Base-by-base conservation (phyloP, 495 filamentous ascomycete species). In the Aspergillus coremiiformis region DNA sequence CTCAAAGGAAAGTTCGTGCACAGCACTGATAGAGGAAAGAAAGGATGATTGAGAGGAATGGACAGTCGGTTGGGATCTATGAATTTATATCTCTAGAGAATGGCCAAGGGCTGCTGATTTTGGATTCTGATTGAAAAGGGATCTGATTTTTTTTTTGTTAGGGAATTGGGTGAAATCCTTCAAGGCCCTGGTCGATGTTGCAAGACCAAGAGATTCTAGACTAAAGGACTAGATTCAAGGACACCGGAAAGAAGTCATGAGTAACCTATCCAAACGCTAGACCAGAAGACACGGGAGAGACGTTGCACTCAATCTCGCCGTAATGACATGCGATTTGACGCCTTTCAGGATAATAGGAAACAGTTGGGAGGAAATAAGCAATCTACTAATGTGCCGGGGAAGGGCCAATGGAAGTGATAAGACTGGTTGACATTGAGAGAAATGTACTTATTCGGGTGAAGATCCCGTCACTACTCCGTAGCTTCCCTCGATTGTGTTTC, bases 11-110 rank as follows among this genome's bases (percentile, higher is more conserved):
- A 29, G 19, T 37, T 21, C 23, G 47, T 49, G 47, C 47, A 49
- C 47, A 49, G 47, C 47, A 49, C 47, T 39, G 19, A n/a, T 12
- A 44, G 46, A 47, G 33, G 32, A 53, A 19, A 54, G 45, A 44
- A 23, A 22, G 30, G n/a, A 47, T 49, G 39, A 45, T 23, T 37
- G 19, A 21, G 44, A 39, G 3, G 17, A 35, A 14, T 3, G 32
- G 12, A n/a, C 12, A 14, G 14, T 35, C 17, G 17, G 37, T 14
- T 41, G 37, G 15, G 1, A 6, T 41, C 19, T 8, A 20, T 11
- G 37, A 10, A 41, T 17, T 20, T 41, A 41, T 41, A 41, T 41
- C 4, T 19, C n/a, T 33, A 30, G 17, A 21, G 23, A 17, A 32
- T 0, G 44, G 17, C 44, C 27, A 32, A 47, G 44, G 21, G 33